phyloP scores from a whole-genome alignment of 2,329 filamentous ascomycete genomes.

The Fulvia fulva region DNA sequence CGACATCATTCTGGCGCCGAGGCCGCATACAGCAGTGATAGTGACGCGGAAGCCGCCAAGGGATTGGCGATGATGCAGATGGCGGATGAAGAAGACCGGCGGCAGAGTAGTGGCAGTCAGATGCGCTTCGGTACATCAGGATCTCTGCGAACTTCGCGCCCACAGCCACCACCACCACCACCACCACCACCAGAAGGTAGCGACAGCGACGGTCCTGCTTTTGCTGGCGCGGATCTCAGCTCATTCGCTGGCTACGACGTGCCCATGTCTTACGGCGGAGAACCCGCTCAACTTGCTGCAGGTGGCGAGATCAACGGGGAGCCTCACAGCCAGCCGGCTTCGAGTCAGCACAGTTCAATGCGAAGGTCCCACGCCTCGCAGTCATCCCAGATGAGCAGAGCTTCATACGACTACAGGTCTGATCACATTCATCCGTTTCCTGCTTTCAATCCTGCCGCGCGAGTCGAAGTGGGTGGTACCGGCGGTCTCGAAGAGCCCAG shows the following conservation, averaged over 20 bases:
- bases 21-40: constrained; percentile 62
- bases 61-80: constrained; percentile 79
- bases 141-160: constrained; percentile 33
- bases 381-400: constrained; percentile 38
- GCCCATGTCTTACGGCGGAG: constrained; percentile 58
- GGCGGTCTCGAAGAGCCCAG: constrained; percentile 78
- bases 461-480: constrained; percentile 85
- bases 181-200: constrained; percentile 44
- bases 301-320: constrained; percentile 32
- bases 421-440: constrained; percentile 57
- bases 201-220: constrained; percentile 74
- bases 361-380: constrained; percentile 42
- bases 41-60: constrained; percentile 81
- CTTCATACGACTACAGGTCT: constrained; percentile 41
- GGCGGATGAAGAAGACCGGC: constrained; percentile 67
- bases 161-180: constrained; percentile 40
- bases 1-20: constrained; percentile 46
- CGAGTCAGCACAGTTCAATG: constrained; percentile 44
- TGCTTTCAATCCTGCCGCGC: constrained; percentile 54
- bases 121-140: constrained; percentile 46
- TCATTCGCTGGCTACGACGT: constrained; percentile 67
- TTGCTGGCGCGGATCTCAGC: constrained; percentile 63
- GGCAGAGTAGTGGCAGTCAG: constrained; percentile 54
- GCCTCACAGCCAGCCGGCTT: constrained; percentile 37
- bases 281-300: constrained; percentile 41